Evolutionary conservation across 2,329 filamentous ascomycete genomes (phyloP).

Genomic region (Diaporthe sp.): DNA sequence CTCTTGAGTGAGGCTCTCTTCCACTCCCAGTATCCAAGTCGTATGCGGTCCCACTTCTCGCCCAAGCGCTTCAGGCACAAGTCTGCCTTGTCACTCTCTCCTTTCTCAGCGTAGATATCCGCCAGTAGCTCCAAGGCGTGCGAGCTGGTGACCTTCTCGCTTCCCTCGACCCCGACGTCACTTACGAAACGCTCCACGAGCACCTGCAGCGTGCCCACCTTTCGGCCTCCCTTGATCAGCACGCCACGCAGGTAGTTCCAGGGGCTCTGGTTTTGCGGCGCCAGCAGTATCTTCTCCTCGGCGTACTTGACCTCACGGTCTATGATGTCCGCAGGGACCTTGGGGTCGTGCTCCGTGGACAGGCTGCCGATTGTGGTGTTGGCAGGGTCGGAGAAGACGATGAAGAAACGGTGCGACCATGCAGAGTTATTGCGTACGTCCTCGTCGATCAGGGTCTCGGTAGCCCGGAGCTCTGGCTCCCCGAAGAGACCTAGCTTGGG

Average conservation of each 20-base stretch:
- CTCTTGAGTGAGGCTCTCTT: conserved; percentile 63
- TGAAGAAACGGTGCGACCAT: conserved; percentile 96
- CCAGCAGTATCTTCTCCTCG: conserved; percentile 78
- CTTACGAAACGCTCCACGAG: conserved; percentile 68
- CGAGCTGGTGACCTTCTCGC: conserved; percentile 70
- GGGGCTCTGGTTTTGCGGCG: conserved; percentile 93
- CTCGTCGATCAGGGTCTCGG: conserved; percentile 78
- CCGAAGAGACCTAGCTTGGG: conserved; percentile 75
- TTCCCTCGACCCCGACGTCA: conserved; percentile 56
- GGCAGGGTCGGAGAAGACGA: conserved; percentile 80
- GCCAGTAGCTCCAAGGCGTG: conserved; percentile 80
- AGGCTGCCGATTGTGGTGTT: conserved; percentile 61
- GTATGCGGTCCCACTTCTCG: conserved; percentile 90
- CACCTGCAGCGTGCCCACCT: conserved; percentile 58
- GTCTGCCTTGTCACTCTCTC: conserved; percentile 72
- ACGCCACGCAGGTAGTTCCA: conserved; percentile 94
- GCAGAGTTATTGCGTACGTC: conserved; percentile 97
- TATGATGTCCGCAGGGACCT: conserved; percentile 73
- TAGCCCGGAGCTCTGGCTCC: conserved; percentile 77
- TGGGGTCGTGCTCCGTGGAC: conserved; percentile 66
- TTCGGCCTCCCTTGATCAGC: conserved; percentile 74
- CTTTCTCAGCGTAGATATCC: conserved; percentile 73
- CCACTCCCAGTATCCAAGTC: conserved; percentile 94
- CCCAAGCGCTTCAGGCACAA: conserved; percentile 80
- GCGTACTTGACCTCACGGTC: conserved; percentile 83